phyloP scores from a whole-genome alignment of 352 stramenopile genomes.

The Phytophthora nicotianae region DNA sequence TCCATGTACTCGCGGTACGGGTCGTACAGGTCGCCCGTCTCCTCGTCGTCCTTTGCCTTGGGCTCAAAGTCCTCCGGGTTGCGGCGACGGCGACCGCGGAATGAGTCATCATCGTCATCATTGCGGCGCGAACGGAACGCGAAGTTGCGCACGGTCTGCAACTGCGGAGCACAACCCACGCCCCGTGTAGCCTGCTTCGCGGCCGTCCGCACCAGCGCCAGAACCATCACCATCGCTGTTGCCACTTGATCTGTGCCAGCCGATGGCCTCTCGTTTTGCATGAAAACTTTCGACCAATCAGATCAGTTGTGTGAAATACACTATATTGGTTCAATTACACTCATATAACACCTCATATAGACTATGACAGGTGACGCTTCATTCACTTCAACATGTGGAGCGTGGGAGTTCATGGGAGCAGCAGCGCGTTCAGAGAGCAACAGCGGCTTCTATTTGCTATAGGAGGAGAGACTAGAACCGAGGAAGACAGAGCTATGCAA shows the following conservation, averaged over 20 bases:
- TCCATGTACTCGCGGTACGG: slow-evolving; percentile 87
- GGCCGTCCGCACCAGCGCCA: slow-evolving; percentile 51
- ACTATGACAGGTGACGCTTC: slow-evolving; percentile 13
- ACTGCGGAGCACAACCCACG: slow-evolving; percentile 11
- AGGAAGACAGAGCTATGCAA: slow-evolving; percentile 12
- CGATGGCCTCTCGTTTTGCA: slow-evolving; percentile 30
- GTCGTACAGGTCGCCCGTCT: slow-evolving; percentile 69
- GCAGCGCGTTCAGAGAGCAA: slow-evolving; percentile 41
- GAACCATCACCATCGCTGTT: slow-evolving; percentile 40
- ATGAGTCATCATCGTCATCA: slow-evolving; percentile 34
- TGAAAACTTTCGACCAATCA: neutral
- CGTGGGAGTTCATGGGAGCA: slow-evolving; percentile 36
- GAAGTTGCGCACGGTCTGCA: slow-evolving; percentile 27
- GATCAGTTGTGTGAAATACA: neutral
- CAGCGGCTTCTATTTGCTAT: slow-evolving; percentile 65
- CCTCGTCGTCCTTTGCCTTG: slow-evolving; percentile 10
- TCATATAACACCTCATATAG: too few relatives aligned
- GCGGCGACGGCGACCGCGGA: slow-evolving; percentile 28
- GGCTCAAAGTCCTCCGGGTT: slow-evolving; percentile 26
- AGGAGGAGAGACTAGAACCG: slow-evolving; percentile 14
- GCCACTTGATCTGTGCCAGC: slow-evolving; percentile 29
- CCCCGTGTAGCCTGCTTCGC: slow-evolving; percentile 35
- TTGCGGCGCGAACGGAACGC: slow-evolving; percentile 20
- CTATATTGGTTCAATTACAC: neutral
- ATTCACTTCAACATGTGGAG: slow-evolving; percentile 57